Evolutionary conservation across 768 basidiomycete genomes (phyloP).

Genomic region (Vararia minispora): DNA sequence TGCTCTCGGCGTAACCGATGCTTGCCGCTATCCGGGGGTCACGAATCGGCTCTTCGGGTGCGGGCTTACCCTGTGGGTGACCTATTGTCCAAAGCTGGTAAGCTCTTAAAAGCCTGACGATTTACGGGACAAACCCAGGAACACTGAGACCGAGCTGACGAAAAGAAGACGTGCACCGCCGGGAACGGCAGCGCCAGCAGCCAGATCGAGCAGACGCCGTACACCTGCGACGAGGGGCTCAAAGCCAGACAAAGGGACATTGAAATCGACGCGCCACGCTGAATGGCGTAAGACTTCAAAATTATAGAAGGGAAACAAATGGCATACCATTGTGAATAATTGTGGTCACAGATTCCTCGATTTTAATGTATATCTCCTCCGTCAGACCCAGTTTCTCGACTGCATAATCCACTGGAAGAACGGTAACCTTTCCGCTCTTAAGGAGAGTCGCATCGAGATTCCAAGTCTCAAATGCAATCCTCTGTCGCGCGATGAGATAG

Average conservation of each 20-base stretch:
- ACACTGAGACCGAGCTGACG: slow-evolving; percentile 17
- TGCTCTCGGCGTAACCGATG: slow-evolving; percentile 5
- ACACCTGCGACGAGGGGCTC: slow-evolving; percentile 15
- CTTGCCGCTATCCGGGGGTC: slow-evolving; percentile 4
- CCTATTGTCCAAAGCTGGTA: neutral
- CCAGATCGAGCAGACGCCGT: slow-evolving; percentile 17
- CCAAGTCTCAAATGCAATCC: neutral
- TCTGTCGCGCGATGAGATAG: slow-evolving; percentile 1
- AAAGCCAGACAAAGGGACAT: slow-evolving; percentile 16
- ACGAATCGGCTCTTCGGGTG: slow-evolving; percentile 15
- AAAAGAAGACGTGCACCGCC: slow-evolving; percentile 14
- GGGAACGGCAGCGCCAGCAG: slow-evolving; percentile 10
- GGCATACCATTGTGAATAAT: slow-evolving; percentile 15
- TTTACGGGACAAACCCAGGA: slow-evolving; percentile 3
- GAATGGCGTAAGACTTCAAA: neutral
- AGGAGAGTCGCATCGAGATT: neutral
- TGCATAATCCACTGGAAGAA: neutral
- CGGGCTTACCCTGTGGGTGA: neutral
- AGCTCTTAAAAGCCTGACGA: neutral
- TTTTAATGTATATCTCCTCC: neutral
- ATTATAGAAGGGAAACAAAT: no score
- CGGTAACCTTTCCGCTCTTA: neutral
- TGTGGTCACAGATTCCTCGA: slow-evolving; percentile 4
- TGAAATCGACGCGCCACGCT: slow-evolving; percentile 21
- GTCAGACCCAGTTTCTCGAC: neutral